Evolutionary conservation across 129 eudicot genomes (phyloP), one percentile per base, ranked within the genome.

Genomic region (Erigeron canadensis): DNA sequence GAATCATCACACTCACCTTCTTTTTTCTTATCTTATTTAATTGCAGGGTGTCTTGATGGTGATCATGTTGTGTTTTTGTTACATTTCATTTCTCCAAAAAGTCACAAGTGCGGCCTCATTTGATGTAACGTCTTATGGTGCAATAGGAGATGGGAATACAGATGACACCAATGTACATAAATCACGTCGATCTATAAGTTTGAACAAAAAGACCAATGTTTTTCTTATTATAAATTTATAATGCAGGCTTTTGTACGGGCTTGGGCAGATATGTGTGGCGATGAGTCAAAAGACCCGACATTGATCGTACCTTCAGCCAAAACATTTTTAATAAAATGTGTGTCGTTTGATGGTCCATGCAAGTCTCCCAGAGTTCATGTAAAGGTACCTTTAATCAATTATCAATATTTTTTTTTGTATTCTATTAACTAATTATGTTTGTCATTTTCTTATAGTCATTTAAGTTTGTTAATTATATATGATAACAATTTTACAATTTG

Each of bases 81-180:
- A 44, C 42, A 22, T 68, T 57, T 71, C 61, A 23, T 70, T 75
- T 59, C 42, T 12, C 58, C 22, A 37, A 19, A 37, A 70, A 57
- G 58, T 9, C 10, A 3, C 71, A 13, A 44, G 46, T 47, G 86
- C 83, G 11, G 17, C 15, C 21, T 64, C 68, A 10, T 79, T 56
- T 65, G 69, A 80, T 73, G 81, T 84, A 10, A 73, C 75, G 17
- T n/a, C 70, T 0, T 84, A 72, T 65, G 88, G 85, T 21, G 88
- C 85, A 22, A 21, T 37, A 63, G 88, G 88, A 59, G 85, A 84
- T 69, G 88, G 80, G 13, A 1, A 41, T 10, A 71, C 74, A 19
- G 78, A 80, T 43, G 85, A 84, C 74, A 56, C 88, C 0, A 12
- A 84, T 16, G 88, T 84, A 63, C 42, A 38, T 66, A 69, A n/a